phyloP scores from a whole-genome alignment of 2,329 filamentous ascomycete genomes.

The Botryotinia narcissicola region DNA sequence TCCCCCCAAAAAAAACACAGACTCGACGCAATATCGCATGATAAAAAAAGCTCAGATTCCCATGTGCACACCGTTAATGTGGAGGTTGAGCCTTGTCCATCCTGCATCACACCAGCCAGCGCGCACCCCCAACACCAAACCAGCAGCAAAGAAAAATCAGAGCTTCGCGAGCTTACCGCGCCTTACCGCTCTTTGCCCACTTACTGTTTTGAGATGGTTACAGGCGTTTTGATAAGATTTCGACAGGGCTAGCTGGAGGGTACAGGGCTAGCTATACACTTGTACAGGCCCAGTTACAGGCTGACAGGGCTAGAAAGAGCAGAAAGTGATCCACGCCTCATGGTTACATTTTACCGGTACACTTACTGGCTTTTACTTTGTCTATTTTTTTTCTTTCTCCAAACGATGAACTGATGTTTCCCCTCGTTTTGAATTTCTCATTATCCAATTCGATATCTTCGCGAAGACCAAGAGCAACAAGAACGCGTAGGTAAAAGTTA shows the following conservation, averaged over 20 bases:
- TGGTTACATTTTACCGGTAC: slow-evolving; percentile 1
- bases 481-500: neutral
- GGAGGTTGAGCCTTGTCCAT: neutral
- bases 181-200: slow-evolving; percentile 7
- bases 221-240: neutral
- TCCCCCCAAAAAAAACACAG: neutral
- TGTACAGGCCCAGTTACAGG: neutral
- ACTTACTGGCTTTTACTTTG: neutral
- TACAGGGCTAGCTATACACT: neutral
- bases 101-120: neutral
- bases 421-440: neutral
- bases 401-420: neutral
- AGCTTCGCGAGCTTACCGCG: slow-evolving; percentile 5
- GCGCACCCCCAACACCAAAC: neutral
- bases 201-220: neutral
- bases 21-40: neutral
- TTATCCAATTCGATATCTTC: neutral
- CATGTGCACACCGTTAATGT: slow-evolving; percentile 1
- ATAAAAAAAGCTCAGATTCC: slow-evolving; percentile 3
- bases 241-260: neutral
- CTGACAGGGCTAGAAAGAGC: neutral
- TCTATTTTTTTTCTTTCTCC: neutral
- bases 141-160: neutral
- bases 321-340: neutral
- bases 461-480: neutral